Base-by-base conservation (phyloP, 2,329 filamentous ascomycete species). In the Curvularia sp. region DNA sequence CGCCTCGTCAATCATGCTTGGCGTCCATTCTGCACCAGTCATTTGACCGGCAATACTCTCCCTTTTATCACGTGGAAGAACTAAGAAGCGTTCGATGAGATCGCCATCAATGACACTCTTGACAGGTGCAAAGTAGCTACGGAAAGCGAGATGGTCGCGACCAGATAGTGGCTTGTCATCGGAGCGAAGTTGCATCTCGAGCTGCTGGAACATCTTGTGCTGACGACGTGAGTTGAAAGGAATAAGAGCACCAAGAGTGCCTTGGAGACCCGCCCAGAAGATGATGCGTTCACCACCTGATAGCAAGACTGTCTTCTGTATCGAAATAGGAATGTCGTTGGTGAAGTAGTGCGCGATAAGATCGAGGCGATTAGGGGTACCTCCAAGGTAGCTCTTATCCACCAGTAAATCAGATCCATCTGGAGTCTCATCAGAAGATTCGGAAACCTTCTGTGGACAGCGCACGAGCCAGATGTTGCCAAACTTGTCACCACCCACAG, bases 61-160 rank as follows among this genome's bases (percentile, higher is more conserved):
- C 83, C 97, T 97, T 82, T 92, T 93, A 71, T 97, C 94, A 67
- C 89, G 90, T 26, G 90, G 85, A 60, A 99, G 82, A 59, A 95
- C 80, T 58, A 92, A 87, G 78, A 92, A 99, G 67, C 93, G 86
- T 82, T 99, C 95, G 71, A 95, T 97, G 41, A 99, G 82, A 79
- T 99, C 95, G 28, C 95, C 95, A 78, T 99, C 95, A 70, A 99
- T 97, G 28, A 96, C 88, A 8, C 93, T 93, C 83, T 99, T 99
- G 42, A 96, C 92, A 0, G 95, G 96, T 6, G 92, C 92, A 76
- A 98, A 99, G 79, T 98, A 99, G 64, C 93, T 89, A 63, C 96
- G 86, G 77, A 96, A 99, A 72, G 97, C 96, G 46, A 99, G 83
- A 78, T 99, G 95, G 76, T 99, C 96, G 65, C 96, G 86, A 42